Base-by-base conservation (phyloP, 2,329 filamentous ascomycete genomes). In the Alternaria sp. region DNA sequence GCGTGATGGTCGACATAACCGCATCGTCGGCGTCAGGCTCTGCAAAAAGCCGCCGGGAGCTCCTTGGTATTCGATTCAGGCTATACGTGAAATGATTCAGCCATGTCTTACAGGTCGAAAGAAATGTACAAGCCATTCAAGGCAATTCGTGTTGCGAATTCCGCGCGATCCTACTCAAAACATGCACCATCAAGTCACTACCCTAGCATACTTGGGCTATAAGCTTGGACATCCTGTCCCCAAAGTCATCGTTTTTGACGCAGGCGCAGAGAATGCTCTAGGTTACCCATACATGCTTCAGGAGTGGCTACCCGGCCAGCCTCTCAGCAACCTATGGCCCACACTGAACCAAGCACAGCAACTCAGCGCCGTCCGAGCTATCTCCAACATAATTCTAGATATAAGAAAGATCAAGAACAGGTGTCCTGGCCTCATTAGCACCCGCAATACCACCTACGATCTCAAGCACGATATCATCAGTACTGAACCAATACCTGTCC, bases 201-300 rank as follows among this genome's bases (percentile, higher is more conserved):
- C 44, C 2, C 14, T 55, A 18, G 30, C 53, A 16, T 55, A 55
- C 24, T 18, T 49, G 9, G 24, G 32, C 12, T 24, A 48, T 8
- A 38, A 44, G 1, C 14, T 65, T 16, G 22, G 36, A 4, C 11
- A 57, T 9, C 54, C 62, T 0, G 39, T 66, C 18, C 66, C 67
- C 1, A 34, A 54, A 18, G 51, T 65, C 4, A 30, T 56, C 3
- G n/a, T n/a, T 1, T 64, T 55, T 12, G 56, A 65, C 32, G 1
- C 53, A 2, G 48, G 51, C 2, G 20, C 47, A 11, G 12, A 53
- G 7, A 67, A 67, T 43, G 26, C 38, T 9, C 46, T 68, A 5
- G 54, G 47, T 6, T 24, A 36, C 12, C 18, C 58, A 0, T 69
- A 63, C 22, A 62, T 65, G 54, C 38, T 67, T 30, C 65, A 65